A percentile compares a stretch with the other conserved stretches of the same genome.
Conservation (phyloP, 108 stramenopile genomes). For the Skeletonema tropicum region DNA sequence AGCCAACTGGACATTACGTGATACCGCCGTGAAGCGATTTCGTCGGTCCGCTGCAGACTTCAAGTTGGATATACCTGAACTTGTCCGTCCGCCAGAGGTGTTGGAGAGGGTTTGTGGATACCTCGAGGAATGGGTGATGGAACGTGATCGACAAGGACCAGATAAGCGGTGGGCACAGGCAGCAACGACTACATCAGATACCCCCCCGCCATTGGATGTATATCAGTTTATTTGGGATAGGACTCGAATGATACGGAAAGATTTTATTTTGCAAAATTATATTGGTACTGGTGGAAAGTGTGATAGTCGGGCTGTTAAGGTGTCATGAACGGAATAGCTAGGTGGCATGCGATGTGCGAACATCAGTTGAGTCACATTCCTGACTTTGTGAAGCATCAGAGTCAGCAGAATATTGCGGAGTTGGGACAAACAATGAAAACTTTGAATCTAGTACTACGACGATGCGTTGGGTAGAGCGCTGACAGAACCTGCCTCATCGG, state of each 20-base stretch:
- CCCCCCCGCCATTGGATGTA: conserved; percentile 79
- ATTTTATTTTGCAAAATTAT: conserved; percentile 91
- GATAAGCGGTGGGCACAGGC: conserved; percentile 68
- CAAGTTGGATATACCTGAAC: conserved; percentile 86
- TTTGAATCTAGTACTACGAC: conserved; percentile 84
- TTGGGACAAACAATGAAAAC: conserved; percentile 91
- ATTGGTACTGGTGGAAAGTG: conserved; percentile 86
- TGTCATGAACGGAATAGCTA: conserved; percentile 91
- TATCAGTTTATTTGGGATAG: conserved; percentile 93
- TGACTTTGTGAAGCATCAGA: conserved; percentile 84
- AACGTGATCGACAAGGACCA: conserved; percentile 88
- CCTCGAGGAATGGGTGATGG: conserved; percentile 93
- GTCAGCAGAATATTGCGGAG: conserved; percentile 90
- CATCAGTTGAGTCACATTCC: conserved; percentile 85
- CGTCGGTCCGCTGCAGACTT: conserved; percentile 90
- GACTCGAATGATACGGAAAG: conserved; percentile 86
- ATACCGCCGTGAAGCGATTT: conserved; percentile 87
- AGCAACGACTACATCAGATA: conserved; percentile 34
- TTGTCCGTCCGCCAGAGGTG: conserved; percentile 84
- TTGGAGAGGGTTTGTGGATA: conserved; percentile 79
- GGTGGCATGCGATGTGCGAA: conserved; percentile 91
- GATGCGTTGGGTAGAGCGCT: conserved; percentile 74
- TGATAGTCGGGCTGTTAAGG: conserved; percentile 78
- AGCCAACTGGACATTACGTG: conserved; percentile 71
- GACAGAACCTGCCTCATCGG: conserved; percentile 59